phyloP scores from a whole-genome alignment of 1,284 basidiomycete genomes.

The Fereydounia khargensis region DNA sequence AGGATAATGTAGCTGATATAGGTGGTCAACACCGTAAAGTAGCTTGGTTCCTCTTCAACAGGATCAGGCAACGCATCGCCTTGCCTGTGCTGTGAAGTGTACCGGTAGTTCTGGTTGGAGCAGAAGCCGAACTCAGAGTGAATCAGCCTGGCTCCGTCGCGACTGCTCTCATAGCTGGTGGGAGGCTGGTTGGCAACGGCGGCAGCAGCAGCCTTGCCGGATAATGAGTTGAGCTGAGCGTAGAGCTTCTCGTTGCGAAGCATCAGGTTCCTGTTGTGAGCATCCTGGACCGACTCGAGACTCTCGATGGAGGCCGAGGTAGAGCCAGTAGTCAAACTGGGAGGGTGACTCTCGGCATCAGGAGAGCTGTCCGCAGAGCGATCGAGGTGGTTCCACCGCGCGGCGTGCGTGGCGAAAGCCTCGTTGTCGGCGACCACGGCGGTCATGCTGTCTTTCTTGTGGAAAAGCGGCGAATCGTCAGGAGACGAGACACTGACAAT shows the following conservation, averaged over 20 bases:
- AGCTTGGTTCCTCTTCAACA: conserved; percentile 71
- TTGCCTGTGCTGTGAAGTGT: conserved; percentile 65
- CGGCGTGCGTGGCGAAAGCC: not conserved
- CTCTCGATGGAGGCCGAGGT: conserved; percentile 44
- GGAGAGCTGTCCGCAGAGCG: conserved; percentile 22
- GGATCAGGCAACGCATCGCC: conserved; percentile 39
- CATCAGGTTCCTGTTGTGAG: conserved; percentile 22
- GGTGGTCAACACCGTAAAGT: conserved; percentile 85
- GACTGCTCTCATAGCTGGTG: conserved; percentile 25
- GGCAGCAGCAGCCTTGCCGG: conserved; percentile 6
- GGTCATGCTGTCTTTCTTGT: conserved; percentile 17
- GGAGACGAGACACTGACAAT: conserved; percentile 32
- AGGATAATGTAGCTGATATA: conserved; percentile 64
- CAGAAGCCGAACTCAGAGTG: conserved; percentile 86
- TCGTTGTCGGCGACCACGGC: conserved; percentile 1
- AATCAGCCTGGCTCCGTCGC: conserved; percentile 44
- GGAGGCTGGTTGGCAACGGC: conserved; percentile 20
- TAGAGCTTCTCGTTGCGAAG: conserved; percentile 9
- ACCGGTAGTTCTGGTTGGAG: conserved; percentile 69
- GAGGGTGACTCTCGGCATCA: conserved; percentile 30
- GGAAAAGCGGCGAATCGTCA: no score
- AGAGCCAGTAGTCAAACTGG: conserved; percentile 48
- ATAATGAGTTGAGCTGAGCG: conserved; percentile 3
- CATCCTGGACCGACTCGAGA: conserved; percentile 35
- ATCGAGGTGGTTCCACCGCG: not conserved